Conservation (phyloP, 106 monocot genomes). For the Chionographis japonica region DNA sequence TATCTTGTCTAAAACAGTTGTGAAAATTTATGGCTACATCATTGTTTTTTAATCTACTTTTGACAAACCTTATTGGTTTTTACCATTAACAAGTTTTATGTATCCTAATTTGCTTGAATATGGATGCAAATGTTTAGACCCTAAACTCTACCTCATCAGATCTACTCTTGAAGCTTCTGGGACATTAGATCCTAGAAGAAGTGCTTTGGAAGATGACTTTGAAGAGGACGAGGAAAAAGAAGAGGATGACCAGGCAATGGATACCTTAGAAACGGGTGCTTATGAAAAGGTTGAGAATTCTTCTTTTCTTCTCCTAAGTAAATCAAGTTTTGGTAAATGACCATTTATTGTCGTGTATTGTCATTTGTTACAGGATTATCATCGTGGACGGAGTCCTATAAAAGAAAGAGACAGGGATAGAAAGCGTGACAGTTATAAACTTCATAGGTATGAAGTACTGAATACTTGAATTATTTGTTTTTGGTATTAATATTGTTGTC, state of each 20-base stretch:
- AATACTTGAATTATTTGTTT: not conserved
- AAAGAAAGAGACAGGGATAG: conserved; percentile 83
- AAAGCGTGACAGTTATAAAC: conserved; percentile 57
- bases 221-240: conserved; percentile 98
- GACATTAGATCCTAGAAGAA: conserved; percentile 74
- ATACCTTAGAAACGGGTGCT: conserved; percentile 29
- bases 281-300: conserved; percentile 47
- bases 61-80: too few species aligned
- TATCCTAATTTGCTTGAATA: too few species aligned
- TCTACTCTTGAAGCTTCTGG: conserved; percentile 81
- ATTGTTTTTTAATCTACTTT: too few species aligned
- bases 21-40: too few species aligned
- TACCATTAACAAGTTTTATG: too few species aligned
- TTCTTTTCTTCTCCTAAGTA: not conserved
- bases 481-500: too few species aligned
- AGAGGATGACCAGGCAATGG: conserved; percentile 67
- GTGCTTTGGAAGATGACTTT: conserved; percentile 98
- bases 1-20: too few species aligned
- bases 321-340: not conserved
- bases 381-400: conserved; percentile 74
- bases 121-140: too few species aligned
- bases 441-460: conserved; percentile 44
- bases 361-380: conserved; percentile 42
- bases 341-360: not conserved
- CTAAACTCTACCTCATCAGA: conserved; percentile 16